A percentile compares a stretch with the other conserved stretches of the same genome.
Conservation (phyloP, 257 asterid species). For the Ilex asprella region DNA sequence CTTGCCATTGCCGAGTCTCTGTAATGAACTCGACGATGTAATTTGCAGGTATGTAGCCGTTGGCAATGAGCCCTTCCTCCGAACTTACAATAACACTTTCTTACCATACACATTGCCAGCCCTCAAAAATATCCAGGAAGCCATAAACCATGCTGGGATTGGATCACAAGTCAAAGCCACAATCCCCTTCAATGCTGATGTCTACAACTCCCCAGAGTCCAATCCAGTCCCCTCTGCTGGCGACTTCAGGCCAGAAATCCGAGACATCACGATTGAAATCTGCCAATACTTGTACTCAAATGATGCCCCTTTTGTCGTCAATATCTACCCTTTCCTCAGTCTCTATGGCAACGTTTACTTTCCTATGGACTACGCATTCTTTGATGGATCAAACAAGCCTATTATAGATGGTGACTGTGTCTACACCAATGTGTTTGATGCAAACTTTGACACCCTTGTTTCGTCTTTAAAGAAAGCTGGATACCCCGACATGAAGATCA, state of each 20-base stretch:
- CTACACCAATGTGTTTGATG: constrained; percentile 90
- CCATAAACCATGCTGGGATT: constrained; percentile 63
- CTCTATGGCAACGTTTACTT: constrained; percentile 64
- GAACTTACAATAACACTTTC: constrained; percentile 61
- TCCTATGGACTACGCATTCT: constrained; percentile 80
- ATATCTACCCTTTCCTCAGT: constrained; percentile 84
- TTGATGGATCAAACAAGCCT: constrained; percentile 56
- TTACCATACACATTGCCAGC: constrained; percentile 66
- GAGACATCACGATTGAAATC: constrained; percentile 60
- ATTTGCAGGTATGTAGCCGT: constrained; percentile 78
- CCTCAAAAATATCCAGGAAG: constrained; percentile 64
- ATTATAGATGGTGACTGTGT: constrained; percentile 42
- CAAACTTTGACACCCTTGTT: constrained; percentile 75
- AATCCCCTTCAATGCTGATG: constrained; percentile 80
- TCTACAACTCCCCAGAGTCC: constrained; percentile 76
- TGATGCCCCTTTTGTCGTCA: constrained; percentile 79
- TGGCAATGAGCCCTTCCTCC: constrained; percentile 89
- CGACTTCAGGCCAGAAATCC: constrained; percentile 78
- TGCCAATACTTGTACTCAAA: constrained; percentile 51
- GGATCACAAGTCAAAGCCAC: constrained; percentile 65
- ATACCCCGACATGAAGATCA: constrained; percentile 66
- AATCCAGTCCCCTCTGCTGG: constrained; percentile 89
- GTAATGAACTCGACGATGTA: not conserved
- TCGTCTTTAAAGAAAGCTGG: constrained; percentile 68
- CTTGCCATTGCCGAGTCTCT: no score